Evolutionary conservation across 1,284 basidiomycete species (phyloP), one percentile per base, ranked within the genome.

Genomic region (Xerocomus subilludens): DNA sequence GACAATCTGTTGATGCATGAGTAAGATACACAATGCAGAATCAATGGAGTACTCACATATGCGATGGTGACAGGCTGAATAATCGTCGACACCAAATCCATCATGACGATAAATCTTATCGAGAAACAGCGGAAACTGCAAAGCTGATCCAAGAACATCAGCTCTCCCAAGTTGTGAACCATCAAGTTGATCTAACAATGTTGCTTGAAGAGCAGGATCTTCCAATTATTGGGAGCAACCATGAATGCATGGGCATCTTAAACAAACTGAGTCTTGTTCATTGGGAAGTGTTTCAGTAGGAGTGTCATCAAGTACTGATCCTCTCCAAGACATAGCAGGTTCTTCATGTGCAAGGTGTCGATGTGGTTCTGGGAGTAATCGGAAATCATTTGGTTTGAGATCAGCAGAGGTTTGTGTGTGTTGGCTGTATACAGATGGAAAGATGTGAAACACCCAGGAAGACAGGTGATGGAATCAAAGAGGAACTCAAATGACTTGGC

Each of bases 181-280:
- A 98, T 99, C 53, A 97, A 99, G 87, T 99, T 99, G 87, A 99
- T 99, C 98, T 98, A 99, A 80, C 97, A 94, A 87, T 97, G 94
- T 87, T 97, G 93, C 84, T 99, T 98, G 20, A 96, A 98, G n/a
- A 99, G 88, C 77, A 99, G 85, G 62, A 99, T 93, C 82, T 93
- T 93, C 96, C 96, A 98, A 79, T 96, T 93, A 79, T 96, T 95
- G 1, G 96, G 96, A 13, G 96, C 96, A 42, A 98, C 94, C 1
- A 96, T 98, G 82, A 89, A 96, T 3, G 97, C 97, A 82, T 96
- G 93, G 3, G 97, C 97, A 82, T 99, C 97, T 27, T 94, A 91
- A 45, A 97, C 91, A 82, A 99, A 99, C 82, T 97, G 96, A 20
- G 97, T 98, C 89, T 97, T 98, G 89, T 92, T 93, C 60, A 90